Conservation (phyloP, 2,329 filamentous ascomycete genomes). For the Epichloe bromicola region DNA sequence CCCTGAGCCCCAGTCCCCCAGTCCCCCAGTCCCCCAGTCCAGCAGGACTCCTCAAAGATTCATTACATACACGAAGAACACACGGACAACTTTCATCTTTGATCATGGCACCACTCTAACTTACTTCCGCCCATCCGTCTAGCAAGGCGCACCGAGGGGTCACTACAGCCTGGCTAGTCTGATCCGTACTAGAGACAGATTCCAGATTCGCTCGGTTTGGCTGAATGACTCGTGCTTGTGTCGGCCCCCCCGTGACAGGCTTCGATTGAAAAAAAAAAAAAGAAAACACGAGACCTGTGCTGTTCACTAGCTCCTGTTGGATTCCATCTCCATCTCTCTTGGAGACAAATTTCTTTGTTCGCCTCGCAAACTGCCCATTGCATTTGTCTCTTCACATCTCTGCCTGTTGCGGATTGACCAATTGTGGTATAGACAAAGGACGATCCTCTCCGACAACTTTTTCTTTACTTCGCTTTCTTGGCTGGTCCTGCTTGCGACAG, state of each 20-base stretch:
- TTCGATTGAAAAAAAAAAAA: neutral
- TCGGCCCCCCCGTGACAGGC: neutral
- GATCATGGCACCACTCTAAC: too few species aligned
- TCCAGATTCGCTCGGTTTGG: neutral
- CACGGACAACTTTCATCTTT: neutral
- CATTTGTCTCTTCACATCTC: neutral
- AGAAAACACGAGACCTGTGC: neutral
- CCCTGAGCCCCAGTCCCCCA: neutral
- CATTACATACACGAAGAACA: neutral
- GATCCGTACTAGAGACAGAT: neutral
- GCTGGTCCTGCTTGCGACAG: slow-evolving; percentile 21
- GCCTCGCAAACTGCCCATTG: neutral
- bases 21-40: neutral
- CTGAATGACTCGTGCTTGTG: neutral
- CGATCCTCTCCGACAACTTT: neutral
- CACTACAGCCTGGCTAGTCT: neutral
- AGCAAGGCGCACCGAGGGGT: neutral
- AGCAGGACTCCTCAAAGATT: neutral
- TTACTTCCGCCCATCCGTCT: neutral
- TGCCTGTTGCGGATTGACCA: neutral
- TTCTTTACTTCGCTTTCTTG: slow-evolving; percentile 28
- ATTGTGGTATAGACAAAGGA: neutral
- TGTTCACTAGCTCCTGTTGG: neutral
- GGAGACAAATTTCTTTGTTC: neutral
- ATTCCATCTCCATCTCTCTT: neutral